Evolutionary conservation across 1,284 basidiomycete species (phyloP).

Genomic region (Trichosporon faecale): DNA sequence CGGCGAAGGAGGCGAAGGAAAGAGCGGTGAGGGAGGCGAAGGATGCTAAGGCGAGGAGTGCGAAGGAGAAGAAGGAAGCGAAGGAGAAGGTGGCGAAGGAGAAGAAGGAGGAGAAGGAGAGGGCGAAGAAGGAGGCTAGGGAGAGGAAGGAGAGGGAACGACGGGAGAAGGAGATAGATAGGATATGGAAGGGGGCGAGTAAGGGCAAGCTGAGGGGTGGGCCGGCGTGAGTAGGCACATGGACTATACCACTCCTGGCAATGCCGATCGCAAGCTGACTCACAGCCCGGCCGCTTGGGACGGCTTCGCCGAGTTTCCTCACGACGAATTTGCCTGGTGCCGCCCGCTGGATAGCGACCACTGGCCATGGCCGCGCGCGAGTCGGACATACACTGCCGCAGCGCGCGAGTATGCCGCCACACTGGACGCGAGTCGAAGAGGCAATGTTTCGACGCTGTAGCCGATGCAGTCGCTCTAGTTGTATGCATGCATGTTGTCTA

Average conservation of each 20-base stretch:
- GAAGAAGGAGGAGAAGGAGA: background rate
- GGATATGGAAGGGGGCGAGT: background rate
- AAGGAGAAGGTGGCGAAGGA: background rate
- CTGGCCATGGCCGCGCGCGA: background rate
- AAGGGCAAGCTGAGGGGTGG: background rate
- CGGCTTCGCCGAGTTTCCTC: background rate
- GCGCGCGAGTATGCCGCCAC: background rate
- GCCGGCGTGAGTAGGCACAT: background rate
- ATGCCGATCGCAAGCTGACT: too few relatives aligned
- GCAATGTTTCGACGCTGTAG: too few relatives aligned
- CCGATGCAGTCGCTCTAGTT: background rate
- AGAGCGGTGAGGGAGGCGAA: too few relatives aligned
- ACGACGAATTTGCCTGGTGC: background rate
- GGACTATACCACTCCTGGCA: too few relatives aligned
- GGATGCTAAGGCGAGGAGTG: background rate
- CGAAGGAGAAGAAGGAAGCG: background rate
- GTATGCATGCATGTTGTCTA: background rate
- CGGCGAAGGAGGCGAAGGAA: background rate
- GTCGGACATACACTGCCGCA: background rate
- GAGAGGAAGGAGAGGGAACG: background rate
- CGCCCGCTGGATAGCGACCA: background rate
- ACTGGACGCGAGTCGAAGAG: too few relatives aligned
- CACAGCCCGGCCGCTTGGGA: background rate
- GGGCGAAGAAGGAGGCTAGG: background rate
- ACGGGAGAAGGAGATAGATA: background rate